Conservation (phyloP, 2,329 filamentous ascomycete genomes). For the Lachnellula suecica region DNA sequence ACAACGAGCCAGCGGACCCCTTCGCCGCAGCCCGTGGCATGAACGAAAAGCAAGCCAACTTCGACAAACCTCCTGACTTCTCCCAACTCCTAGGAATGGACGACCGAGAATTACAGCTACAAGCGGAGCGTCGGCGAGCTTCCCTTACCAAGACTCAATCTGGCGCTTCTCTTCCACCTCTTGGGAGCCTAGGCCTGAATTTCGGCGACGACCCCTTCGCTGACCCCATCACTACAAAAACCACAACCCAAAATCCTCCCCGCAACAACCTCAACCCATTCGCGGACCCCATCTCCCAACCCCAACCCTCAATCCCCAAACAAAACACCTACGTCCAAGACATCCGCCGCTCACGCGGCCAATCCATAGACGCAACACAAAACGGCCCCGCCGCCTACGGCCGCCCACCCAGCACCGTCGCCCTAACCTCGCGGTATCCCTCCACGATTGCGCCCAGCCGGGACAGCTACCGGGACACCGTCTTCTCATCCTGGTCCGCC, state of each 20-base stretch:
- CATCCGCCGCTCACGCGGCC: conserved; percentile 49
- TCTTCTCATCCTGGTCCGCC: conserved; percentile 40
- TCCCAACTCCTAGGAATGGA: conserved; percentile 29
- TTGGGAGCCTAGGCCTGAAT: conserved; percentile 28
- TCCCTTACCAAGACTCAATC: conserved; percentile 16
- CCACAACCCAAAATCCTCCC: not conserved
- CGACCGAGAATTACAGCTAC: conserved; percentile 26
- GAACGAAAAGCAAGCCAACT: conserved; percentile 25
- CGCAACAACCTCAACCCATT: conserved; percentile 8
- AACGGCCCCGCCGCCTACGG: conserved; percentile 27
- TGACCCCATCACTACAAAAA: conserved; percentile 16
- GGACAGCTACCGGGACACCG: conserved; percentile 37
- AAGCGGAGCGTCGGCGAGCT: conserved; percentile 23
- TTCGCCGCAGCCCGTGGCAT: conserved; percentile 31
- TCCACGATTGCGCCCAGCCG: conserved; percentile 29
- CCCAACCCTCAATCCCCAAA: conserved; percentile 30
- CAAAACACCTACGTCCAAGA: conserved; percentile 45
- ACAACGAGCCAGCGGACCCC: conserved; percentile 37
- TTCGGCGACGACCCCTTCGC: conserved; percentile 29
- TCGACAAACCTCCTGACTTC: conserved; percentile 22
- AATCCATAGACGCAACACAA: conserved; percentile 37
- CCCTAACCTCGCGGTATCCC: conserved; percentile 24
- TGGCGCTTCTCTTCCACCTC: conserved; percentile 14
- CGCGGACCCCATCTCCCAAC: conserved; percentile 24
- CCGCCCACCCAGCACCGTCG: conserved; percentile 16